Evolutionary conservation across 2,329 filamentous ascomycete genomes (phyloP), one percentile per base, ranked within the genome.

Genomic region (Trichophyton equinum): DNA sequence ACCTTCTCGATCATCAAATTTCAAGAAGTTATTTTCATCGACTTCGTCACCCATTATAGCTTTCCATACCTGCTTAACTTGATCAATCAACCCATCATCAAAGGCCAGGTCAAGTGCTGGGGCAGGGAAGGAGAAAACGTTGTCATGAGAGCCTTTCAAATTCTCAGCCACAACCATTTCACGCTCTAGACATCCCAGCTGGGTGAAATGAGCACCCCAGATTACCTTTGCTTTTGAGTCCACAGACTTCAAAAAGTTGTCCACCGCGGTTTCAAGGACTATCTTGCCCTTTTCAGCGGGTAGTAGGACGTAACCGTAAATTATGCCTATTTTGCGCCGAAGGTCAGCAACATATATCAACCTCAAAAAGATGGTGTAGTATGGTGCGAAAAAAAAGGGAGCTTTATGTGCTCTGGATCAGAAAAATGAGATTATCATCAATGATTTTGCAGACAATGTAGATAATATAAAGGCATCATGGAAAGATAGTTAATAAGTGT

Each of bases 391-490:
- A 30, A 13, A 30, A 9, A 57, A 3, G 1, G 9, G 55, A 15
- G 51, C 46, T 18, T 6, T 38, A 18, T 11, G 30, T 30, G 15
- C 40, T 59, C 20, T 7, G 27, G 49, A 22, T 38, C 9, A 36
- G 59, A 57, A n/a, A 22, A 38, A 59, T 38, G 36, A 36, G 7
- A 63, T 80, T 82, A 82, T 94, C 91, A 85, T 95, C 91, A 95
- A 87, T 82, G 81, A 75, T 78, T 77, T 87, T 95, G 73, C 92
- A 91, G 92, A 88, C 91, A 97, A 97, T 96, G 92, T 97, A 96
- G 92, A 96, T 97, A 97, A 97, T 91, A 77, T 82, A 76, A 76
- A 75, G 67, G 81, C 91, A 97, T 96, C 92, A 91, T 87, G 71
- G 80, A 81, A 69, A 69, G 68, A 69, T 67, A 58, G 59, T 59